Conservation (phyloP, 495 filamentous ascomycete species). For the Hypomontagnella submonticulosa region DNA sequence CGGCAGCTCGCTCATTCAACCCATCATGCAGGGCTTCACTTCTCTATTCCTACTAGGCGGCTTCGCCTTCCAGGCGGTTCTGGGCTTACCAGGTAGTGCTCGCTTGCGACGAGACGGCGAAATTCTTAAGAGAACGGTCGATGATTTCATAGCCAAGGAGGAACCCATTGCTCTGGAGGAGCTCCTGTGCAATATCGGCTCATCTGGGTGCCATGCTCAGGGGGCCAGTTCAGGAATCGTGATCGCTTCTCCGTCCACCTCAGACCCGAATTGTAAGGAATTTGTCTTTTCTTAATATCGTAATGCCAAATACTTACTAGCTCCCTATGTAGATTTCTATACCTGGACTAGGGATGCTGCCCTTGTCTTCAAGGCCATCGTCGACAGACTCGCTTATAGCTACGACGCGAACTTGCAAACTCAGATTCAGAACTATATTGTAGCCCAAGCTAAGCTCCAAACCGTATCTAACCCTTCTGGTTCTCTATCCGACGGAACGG, state of each 20-base stretch:
- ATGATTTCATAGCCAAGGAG: constrained; percentile 67
- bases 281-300: not conserved
- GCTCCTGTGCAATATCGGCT: constrained; percentile 71
- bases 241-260: constrained; percentile 70
- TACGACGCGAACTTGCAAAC: constrained; percentile 62
- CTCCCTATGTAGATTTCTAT: constrained; percentile 60
- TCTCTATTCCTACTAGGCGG: constrained; percentile 60
- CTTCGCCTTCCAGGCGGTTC: constrained; percentile 58
- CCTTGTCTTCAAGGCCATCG: constrained; percentile 68
- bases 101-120: constrained; percentile 51
- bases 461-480: constrained; percentile 70
- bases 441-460: constrained; percentile 69
- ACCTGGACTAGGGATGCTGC: constrained; percentile 81
- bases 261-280: constrained; percentile 68
- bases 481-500: constrained; percentile 58
- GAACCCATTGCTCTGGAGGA: constrained; percentile 61
- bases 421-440: constrained; percentile 68
- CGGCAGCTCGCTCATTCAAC: constrained; percentile 49
- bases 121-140: constrained; percentile 59
- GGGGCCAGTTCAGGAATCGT: constrained; percentile 65
- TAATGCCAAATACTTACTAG: constrained; percentile 10
- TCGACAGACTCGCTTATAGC: constrained; percentile 67
- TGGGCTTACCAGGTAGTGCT: constrained; percentile 53
- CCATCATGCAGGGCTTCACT: constrained; percentile 57
- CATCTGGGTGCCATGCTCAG: constrained; percentile 58